Base-by-base conservation (phyloP, 1,284 basidiomycete species). In the Takashimella koratensis region DNA sequence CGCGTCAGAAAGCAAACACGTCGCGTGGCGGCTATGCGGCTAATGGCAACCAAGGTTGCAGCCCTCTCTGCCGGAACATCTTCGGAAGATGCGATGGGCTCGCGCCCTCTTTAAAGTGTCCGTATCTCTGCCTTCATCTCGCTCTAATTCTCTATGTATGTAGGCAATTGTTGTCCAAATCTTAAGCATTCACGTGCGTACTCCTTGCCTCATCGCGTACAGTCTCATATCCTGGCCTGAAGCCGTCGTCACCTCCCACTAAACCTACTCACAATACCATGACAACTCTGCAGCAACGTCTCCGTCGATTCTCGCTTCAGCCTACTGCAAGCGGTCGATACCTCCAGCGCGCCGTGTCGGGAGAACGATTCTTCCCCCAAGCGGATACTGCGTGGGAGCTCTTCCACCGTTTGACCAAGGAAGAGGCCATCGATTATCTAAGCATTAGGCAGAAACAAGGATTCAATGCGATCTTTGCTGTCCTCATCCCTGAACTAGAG, bases 361-460 rank as follows among this genome's bases (percentile, higher is more conserved):
- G 43, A 6, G 47, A 50, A 21, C 25, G 23, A 46, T 44, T 54
- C 48, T 54, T 50, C 22, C 8, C 36, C 10, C 41, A 50, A 30
- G 52, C 42, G 13, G 43, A 52, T 22, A 52, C 50, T 30, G 50
- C 45, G 19, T 52, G 45, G 51, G 51, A 52, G 36, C 26, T 47
- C 13, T 47, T 25, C 19, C 51, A 47, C 42, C 44, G 43, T 6
- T 27, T 50, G 11, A 51, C 48, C 22, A n/a, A 49, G n/a, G 49
- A 47, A 26, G 51, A 47, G 45, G 51, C 36, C 20, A 25, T 41
- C n/a, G 10, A 47, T 4, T 52, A 46, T 39, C 45, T 52, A 16
- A 24, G 40, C 16, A 47, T 19, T 12, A 19, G 51, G 13, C 19
- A 46, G 16, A 45, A 21, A 1, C 24, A 47, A 42, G 51, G 45